Evolutionary conservation across 1,284 basidiomycete species (phyloP).

Genomic region (Trichosporon ovoides): DNA sequence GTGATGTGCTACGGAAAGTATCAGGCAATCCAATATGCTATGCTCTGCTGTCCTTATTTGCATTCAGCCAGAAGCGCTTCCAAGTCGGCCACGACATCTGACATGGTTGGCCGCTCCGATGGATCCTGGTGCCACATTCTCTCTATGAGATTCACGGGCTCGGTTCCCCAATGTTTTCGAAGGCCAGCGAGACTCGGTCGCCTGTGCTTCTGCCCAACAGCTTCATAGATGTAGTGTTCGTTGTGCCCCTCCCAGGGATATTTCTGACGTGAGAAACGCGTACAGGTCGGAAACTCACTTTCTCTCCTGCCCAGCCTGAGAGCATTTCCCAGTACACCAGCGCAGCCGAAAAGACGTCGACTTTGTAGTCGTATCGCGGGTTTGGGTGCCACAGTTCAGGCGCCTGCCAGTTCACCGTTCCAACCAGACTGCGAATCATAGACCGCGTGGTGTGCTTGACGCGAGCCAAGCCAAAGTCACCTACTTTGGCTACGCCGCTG

Average conservation of each 20-base stretch:
- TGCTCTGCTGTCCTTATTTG: neutral
- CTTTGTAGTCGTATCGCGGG: constrained; percentile 97
- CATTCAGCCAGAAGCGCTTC: constrained; percentile 56
- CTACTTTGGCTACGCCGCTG: constrained; percentile 87
- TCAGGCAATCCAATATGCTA: neutral
- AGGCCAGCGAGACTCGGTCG: constrained; percentile 75
- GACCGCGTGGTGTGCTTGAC: constrained; percentile 96
- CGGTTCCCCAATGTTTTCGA: constrained; percentile 83
- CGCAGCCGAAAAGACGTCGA: constrained; percentile 95
- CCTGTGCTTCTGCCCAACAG: constrained; percentile 81
- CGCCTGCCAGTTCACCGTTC: constrained; percentile 99
- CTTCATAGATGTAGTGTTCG: constrained; percentile 94
- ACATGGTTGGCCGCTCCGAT: constrained; percentile 82
- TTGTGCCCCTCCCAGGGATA: constrained; percentile 99
- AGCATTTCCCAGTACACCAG: constrained; percentile 99
- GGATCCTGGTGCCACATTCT: constrained; percentile 94
- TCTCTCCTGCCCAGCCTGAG: constrained; percentile 44
- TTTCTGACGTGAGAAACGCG: constrained; percentile 65
- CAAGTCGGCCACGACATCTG: constrained; percentile 77
- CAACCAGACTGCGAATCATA: constrained; percentile 93
- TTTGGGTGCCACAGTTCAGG: constrained; percentile 95
- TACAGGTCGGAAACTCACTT: constrained; percentile 54
- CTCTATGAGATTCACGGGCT: constrained; percentile 86
- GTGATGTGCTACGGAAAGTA: too few relatives aligned
- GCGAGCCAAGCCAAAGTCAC: constrained; percentile 95